Evolutionary conservation across 2,329 filamentous ascomycete species (phyloP), one percentile per base, ranked within the genome.

Genomic region (Colletotrichum falcatum): DNA sequence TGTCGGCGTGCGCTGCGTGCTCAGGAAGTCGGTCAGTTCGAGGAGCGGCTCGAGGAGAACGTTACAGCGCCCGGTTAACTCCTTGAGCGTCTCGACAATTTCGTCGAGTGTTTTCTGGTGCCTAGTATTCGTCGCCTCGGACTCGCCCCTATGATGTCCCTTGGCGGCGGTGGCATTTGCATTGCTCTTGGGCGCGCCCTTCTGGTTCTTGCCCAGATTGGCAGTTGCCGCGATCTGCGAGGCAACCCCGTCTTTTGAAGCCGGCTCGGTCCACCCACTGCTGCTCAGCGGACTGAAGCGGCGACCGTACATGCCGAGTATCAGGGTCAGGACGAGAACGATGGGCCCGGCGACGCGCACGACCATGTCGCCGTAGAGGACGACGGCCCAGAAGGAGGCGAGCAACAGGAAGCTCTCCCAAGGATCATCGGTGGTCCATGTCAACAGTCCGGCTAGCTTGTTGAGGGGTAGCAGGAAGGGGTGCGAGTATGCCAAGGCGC

Each of bases 341-440:
- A 98, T 86, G 3, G 96, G 96, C 0, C 95, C 96, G 0, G 92
- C 92, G 81, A 90, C 92, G 74, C 92, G 88, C 74, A 97, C 85
- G n/a, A 97, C 85, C 26, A 89, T 84, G 83, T 97, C 94, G 58
- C 94, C 95, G 79, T 98, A 98, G 26, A 98, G 86, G 18, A 94
- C 91, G 14, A 91, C 82, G 4, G 90, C 92, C 96, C 96, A 99
- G 78, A 97, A 99, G 39, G 84, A 87, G 23, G 91, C 91, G 3
- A 99, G 87, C 39, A 99, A 81, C 72, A 99, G 85, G 78, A 98
- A 99, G 85, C 95, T 98, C 85, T 98, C 94, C 95, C 95, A 99
- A 0, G 95, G 91, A 79, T 99, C 96, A 48, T 89, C 92, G 0
- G 92, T 95, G 11, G 94, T 97, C 96, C 96, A 99, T 83, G 93